phyloP scores from a whole-genome alignment of 805 yeast genomes.

The Isabelozyma gotoi region DNA sequence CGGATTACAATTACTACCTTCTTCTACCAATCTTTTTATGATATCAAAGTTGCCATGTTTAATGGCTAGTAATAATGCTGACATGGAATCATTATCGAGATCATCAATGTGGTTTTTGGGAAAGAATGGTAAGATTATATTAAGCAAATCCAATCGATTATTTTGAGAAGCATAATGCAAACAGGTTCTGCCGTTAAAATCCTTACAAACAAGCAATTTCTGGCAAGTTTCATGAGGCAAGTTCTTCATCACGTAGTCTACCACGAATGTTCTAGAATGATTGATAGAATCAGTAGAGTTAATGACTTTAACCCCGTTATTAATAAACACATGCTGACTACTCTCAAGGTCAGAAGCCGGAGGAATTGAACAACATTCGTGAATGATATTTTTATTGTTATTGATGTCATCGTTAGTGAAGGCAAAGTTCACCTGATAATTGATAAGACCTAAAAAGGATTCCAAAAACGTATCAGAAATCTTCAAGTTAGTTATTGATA shows the following conservation, averaged over 20 bases:
- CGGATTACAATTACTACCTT: slow-evolving; percentile 38
- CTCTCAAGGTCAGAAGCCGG: slow-evolving; percentile 32
- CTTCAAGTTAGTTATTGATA: slow-evolving; percentile 62
- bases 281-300: slow-evolving; percentile 36
- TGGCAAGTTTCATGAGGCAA: slow-evolving; percentile 13
- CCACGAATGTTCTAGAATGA: slow-evolving; percentile 38
- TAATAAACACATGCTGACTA: slow-evolving; percentile 34
- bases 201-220: slow-evolving; percentile 40
- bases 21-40: slow-evolving; percentile 28
- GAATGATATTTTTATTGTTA: slow-evolving; percentile 66
- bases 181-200: slow-evolving; percentile 75
- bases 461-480: slow-evolving; percentile 63
- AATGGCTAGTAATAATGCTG: slow-evolving; percentile 81
- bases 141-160: slow-evolving; percentile 45
- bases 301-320: slow-evolving; percentile 42
- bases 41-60: slow-evolving; percentile 57
- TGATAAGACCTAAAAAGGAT: slow-evolving; percentile 45
- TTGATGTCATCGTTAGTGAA: slow-evolving; percentile 62
- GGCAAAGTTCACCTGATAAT: slow-evolving; percentile 55
- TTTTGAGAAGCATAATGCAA: slow-evolving; percentile 81
- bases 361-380: slow-evolving; percentile 56
- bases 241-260: slow-evolving; percentile 29
- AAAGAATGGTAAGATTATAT: slow-evolving; percentile 38
- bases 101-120: slow-evolving; percentile 43
- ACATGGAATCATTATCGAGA: slow-evolving; percentile 72